These are phyloP conservation scores for Auricularia sp. DNA, from an alignment of 768 basidiomycete genomes.

Conservation along the genomic window DNA sequence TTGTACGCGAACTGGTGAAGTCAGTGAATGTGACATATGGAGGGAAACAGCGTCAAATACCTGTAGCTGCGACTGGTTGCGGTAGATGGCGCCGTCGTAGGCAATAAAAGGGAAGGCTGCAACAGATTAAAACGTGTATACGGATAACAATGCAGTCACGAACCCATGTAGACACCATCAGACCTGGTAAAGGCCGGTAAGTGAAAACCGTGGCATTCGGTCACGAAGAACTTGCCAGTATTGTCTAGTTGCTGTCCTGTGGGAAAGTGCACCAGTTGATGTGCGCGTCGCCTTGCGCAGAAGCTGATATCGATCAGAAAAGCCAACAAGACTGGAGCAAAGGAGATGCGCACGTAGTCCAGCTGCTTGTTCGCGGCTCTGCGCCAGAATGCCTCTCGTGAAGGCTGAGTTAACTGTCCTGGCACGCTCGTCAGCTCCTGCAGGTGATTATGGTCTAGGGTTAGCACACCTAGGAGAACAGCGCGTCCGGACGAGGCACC, in stretches of 20 bases:
- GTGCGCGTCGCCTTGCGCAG: constrained; percentile 21
- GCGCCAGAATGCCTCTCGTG: constrained; percentile 14
- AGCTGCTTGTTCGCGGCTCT: constrained; percentile 16
- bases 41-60: neutral
- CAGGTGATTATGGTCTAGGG: neutral
- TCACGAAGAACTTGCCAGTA: constrained; percentile 17
- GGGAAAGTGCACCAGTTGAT: constrained; percentile 31
- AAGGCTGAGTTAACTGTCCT: constrained; percentile 6
- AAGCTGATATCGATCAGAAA: constrained; percentile 7
- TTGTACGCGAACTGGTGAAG: constrained; percentile 24
- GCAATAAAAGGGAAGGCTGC: constrained; percentile 31
- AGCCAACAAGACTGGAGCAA: neutral
- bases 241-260: constrained; percentile 25
- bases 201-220: constrained; percentile 11
- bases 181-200: constrained; percentile 17
- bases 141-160: neutral
- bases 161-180: constrained; percentile 32
- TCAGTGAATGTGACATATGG: neutral
- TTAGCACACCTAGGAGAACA: constrained; percentile 17
- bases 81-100: constrained; percentile 26
- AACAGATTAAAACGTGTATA: neutral
- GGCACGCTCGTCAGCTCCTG: neutral
- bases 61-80: constrained; percentile 26
- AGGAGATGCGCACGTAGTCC: constrained; percentile 12
- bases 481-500: constrained; percentile 19